Evolutionary conservation across 345 rosid genomes (phyloP).

Genomic region (Hirschfeldia incana): DNA sequence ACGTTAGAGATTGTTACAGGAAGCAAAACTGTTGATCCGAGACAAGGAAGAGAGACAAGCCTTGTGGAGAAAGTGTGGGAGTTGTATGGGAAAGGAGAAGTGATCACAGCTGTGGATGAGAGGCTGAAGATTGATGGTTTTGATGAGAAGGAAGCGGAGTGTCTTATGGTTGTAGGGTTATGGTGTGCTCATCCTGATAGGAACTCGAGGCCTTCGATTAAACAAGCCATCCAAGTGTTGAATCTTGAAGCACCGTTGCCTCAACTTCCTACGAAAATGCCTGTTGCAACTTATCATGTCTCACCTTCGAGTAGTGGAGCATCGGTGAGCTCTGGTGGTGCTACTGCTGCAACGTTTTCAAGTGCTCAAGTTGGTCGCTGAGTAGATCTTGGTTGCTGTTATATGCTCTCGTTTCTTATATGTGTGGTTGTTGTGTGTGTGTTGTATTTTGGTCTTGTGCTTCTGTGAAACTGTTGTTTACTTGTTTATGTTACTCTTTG

Average conservation of each 20-base stretch:
- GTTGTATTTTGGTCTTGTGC: not conserved
- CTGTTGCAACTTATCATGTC: constrained; percentile 39
- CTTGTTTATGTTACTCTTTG: no score
- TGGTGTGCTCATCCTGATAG: no score
- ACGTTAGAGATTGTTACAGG: constrained; percentile 46
- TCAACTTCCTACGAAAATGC: constrained; percentile 48
- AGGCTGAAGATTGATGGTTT: constrained; percentile 33
- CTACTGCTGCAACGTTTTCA: constrained; percentile 40
- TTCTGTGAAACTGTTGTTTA: not conserved
- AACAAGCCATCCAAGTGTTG: constrained; percentile 47
- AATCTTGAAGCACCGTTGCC: constrained; percentile 50
- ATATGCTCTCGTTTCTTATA: not conserved
- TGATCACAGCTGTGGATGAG: constrained; percentile 37
- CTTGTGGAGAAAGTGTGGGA: constrained; percentile 60
- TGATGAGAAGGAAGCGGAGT: constrained; percentile 42
- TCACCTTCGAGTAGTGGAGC: constrained; percentile 37
- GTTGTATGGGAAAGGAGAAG: constrained; percentile 40
- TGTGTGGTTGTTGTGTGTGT: not conserved
- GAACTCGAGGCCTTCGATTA: no score
- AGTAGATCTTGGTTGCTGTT: not conserved
- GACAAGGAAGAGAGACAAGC: constrained; percentile 25
- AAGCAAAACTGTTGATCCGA: constrained; percentile 41
- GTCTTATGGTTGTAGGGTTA: no score
- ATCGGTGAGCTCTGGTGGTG: constrained; percentile 36
- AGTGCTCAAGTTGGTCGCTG: constrained; percentile 43